phyloP scores from a whole-genome alignment of 805 yeast genomes.

The Saccharomyces kudriavzevii region DNA sequence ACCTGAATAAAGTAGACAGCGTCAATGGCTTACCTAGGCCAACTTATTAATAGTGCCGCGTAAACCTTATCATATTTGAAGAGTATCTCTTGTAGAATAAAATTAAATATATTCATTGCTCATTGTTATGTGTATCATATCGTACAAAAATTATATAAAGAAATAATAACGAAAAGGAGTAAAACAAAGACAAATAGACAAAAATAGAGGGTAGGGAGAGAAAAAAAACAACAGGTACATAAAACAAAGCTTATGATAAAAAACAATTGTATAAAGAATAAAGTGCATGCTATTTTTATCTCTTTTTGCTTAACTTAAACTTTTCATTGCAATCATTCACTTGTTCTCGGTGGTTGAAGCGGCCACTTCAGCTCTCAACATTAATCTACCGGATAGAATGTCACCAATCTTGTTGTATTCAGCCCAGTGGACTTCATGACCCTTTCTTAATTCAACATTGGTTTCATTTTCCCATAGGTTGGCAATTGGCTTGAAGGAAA shows the following conservation, averaged over 20 bases:
- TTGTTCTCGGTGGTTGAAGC: conserved; percentile 6
- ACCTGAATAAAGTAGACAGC: background rate
- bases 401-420: conserved; percentile 51
- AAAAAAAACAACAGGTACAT: background rate
- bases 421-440: conserved; percentile 61
- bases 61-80: too few relatives aligned
- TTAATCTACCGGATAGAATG: conserved; percentile 63
- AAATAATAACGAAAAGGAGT: background rate
- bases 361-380: conserved; percentile 37
- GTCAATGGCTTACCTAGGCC: too few relatives aligned
- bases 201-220: background rate
- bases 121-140: conserved; percentile 3
- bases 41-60: too few relatives aligned
- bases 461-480: conserved; percentile 55
- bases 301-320: background rate
- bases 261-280: background rate
- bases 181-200: background rate
- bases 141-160: conserved; percentile 5
- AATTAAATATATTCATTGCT: background rate
- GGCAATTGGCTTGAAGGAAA: conserved; percentile 49
- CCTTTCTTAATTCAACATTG: conserved; percentile 55
- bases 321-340: background rate
- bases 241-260: conserved; percentile 1
- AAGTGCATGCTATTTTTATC: background rate
- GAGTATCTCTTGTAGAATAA: background rate